Conservation (phyloP, 345 rosid species). For the Triadica sebifera region DNA sequence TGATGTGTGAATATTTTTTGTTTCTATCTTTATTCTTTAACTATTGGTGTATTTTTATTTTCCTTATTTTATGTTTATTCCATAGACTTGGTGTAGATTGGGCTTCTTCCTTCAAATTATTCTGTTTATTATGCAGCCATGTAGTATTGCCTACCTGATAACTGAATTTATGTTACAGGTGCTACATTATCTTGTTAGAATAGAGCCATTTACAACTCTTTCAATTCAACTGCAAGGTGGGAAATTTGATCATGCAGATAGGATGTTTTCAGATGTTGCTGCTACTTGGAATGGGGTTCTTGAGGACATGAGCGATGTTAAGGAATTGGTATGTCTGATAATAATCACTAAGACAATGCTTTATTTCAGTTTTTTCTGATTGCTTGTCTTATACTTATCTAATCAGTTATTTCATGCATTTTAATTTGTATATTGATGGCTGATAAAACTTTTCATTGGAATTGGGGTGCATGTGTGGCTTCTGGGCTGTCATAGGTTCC, state of each 20-base stretch:
- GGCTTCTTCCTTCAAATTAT: background rate
- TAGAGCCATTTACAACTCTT: conserved; percentile 93
- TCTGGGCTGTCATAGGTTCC: conserved; percentile 62
- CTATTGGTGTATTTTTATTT: background rate
- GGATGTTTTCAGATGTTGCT: conserved; percentile 89
- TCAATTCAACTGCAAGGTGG: conserved; percentile 99
- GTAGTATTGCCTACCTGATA: conserved; percentile 14
- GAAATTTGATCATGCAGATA: conserved; percentile 96
- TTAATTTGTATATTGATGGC: conserved; percentile 14
- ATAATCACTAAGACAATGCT: conserved; percentile 10
- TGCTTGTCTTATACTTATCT: background rate
- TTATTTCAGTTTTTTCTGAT: background rate
- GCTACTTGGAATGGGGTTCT: conserved; percentile 96
- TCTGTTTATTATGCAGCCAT: conserved; percentile 8
- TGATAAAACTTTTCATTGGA: background rate
- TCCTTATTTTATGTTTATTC: background rate
- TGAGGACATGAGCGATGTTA: conserved; percentile 98
- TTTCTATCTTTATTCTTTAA: background rate
- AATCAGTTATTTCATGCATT: background rate
- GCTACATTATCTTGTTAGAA: conserved; percentile 86
- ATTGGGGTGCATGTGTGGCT: conserved; percentile 10
- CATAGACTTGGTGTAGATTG: conserved; percentile 10
- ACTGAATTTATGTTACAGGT: conserved; percentile 54
- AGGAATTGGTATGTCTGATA: conserved; percentile 73
- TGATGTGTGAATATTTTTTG: too few species aligned